Evolutionary conservation across 2,329 filamentous ascomycete genomes (phyloP).

Genomic region (Phyllosticta capitalensis): DNA sequence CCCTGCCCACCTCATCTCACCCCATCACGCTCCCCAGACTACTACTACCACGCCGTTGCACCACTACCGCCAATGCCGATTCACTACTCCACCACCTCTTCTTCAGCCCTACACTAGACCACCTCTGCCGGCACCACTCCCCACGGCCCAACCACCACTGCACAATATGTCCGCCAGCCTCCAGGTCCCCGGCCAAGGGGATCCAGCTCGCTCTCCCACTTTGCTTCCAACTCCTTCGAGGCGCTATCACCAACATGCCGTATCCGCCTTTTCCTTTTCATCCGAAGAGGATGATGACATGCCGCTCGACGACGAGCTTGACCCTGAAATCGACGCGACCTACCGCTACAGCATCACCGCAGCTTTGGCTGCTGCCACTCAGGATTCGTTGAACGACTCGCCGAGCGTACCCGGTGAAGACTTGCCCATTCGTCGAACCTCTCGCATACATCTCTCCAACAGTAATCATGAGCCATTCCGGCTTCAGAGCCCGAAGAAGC

Average conservation of each 20-base stretch:
- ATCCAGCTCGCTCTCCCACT: neutral
- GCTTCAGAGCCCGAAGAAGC: neutral
- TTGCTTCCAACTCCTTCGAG: neutral
- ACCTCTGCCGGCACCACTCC: neutral
- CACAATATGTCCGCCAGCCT: neutral
- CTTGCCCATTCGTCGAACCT: neutral
- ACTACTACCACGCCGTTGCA: neutral
- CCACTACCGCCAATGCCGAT: neutral
- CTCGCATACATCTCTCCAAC: neutral
- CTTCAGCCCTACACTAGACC: neutral
- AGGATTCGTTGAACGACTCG: constrained; percentile 2
- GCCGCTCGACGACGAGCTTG: neutral
- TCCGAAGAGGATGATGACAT: neutral
- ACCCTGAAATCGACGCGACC: neutral
- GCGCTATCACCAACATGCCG: neutral
- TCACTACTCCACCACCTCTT: neutral
- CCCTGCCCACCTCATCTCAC: neutral
- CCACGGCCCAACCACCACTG: neutral
- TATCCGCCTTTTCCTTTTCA: neutral
- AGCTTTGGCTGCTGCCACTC: constrained; percentile 6
- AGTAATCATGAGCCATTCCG: neutral
- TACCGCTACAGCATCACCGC: neutral
- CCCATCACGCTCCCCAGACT: too few relatives aligned
- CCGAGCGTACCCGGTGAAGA: neutral
- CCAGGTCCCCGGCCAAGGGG: neutral